phyloP scores from a whole-genome alignment of 805 yeast species.

The Saccharomycopsis synnaedendra region DNA sequence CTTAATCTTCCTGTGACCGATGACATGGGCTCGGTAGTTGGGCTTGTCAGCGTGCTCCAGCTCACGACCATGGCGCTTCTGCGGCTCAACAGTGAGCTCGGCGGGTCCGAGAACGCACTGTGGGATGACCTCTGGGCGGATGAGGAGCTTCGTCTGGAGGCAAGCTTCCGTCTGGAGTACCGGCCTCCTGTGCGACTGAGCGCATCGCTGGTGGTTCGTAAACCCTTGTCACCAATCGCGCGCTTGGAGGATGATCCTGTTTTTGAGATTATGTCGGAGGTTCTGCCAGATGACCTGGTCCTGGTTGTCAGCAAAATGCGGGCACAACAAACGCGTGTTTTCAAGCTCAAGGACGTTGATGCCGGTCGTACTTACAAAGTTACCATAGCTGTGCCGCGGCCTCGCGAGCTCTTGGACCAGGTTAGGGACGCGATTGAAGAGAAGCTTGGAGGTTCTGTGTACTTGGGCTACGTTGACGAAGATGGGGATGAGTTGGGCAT shows the following conservation, averaged over 20 bases:
- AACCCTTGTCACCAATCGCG: neutral
- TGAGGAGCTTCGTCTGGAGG: constrained; percentile 19
- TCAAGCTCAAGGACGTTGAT: constrained; percentile 16
- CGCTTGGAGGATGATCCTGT: neutral
- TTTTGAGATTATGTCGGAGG: neutral
- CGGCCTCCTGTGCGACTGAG: neutral
- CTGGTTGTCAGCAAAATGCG: constrained; percentile 10
- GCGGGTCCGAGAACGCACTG: constrained; percentile 17
- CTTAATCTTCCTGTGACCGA: constrained; percentile 32
- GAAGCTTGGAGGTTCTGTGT: constrained; percentile 20
- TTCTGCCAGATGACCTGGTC: constrained; percentile 15
- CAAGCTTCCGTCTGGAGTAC: neutral
- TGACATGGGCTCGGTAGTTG: constrained; percentile 23
- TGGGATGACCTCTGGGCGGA: constrained; percentile 26
- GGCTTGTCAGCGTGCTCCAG: constrained; percentile 33
- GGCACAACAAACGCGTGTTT: constrained; percentile 10
- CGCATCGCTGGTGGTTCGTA: neutral
- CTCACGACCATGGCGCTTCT: constrained; percentile 30
- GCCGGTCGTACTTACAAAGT: constrained; percentile 19
- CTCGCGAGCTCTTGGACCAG: constrained; percentile 17
- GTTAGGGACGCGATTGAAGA: constrained; percentile 19
- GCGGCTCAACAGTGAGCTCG: constrained; percentile 23
- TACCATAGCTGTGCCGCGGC: constrained; percentile 16
- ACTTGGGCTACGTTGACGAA: constrained; percentile 28
- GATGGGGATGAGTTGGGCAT: constrained; percentile 27